phyloP scores from a whole-genome alignment of 2,329 filamentous ascomycete species.

The Fusarium sp. region DNA sequence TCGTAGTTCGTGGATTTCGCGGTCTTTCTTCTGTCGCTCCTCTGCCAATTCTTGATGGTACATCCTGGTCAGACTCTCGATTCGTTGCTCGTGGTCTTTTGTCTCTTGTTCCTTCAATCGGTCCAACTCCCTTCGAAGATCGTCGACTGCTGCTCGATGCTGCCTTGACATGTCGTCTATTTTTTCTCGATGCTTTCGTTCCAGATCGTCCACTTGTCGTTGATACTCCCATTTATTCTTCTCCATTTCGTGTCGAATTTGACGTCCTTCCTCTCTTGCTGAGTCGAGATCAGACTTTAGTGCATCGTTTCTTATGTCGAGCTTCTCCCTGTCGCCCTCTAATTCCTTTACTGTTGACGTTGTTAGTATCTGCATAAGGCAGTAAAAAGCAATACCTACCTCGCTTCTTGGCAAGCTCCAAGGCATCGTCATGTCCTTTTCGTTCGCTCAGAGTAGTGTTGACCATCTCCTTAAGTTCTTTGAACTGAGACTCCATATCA shows the following conservation, averaged over 20 bases:
- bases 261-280: slow-evolving; percentile 54
- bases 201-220: slow-evolving; percentile 67
- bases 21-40: slow-evolving; percentile 67
- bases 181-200: slow-evolving; percentile 53
- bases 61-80: slow-evolving; percentile 73
- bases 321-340: slow-evolving; percentile 60
- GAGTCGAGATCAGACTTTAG: slow-evolving; percentile 74
- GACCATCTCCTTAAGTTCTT: slow-evolving; percentile 78
- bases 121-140: slow-evolving; percentile 61
- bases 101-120: slow-evolving; percentile 59
- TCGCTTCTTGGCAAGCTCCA: slow-evolving; percentile 79
- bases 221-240: slow-evolving; percentile 54
- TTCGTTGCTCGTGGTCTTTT: slow-evolving; percentile 74
- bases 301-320: slow-evolving; percentile 61
- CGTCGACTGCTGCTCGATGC: slow-evolving; percentile 51
- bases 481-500: slow-evolving; percentile 80
- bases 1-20: slow-evolving; percentile 76
- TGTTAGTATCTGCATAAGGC: not conserved
- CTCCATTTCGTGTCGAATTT: slow-evolving; percentile 53
- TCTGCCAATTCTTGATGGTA: slow-evolving; percentile 75
- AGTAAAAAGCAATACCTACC: slow-evolving; percentile 64
- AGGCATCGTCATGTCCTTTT: slow-evolving; percentile 77
- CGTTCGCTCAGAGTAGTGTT: slow-evolving; percentile 75
- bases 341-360: slow-evolving; percentile 59
- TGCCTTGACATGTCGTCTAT: slow-evolving; percentile 54